Base-by-base conservation (phyloP, 331 rosid species). In the Malus hybrid region DNA sequence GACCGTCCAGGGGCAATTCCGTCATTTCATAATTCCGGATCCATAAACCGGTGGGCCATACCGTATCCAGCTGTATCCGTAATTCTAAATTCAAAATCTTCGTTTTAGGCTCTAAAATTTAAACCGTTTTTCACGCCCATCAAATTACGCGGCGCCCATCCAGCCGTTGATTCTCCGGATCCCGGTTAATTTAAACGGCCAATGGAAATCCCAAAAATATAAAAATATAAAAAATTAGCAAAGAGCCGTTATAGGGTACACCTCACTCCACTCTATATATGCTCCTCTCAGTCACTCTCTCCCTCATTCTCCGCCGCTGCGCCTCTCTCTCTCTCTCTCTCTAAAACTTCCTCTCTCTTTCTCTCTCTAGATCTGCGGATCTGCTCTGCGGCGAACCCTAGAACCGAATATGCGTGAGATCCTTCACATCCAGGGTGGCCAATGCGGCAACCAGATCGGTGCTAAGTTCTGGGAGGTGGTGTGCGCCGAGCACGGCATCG, bases 401-500 rank as follows among this genome's bases (percentile, higher is more conserved):
- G 44, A 32, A 50, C 22, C 9, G 19, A 82, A 81, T 13, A 90
- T 90, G 93, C 82, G 96, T 28, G 93, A 88, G 76, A 90, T 90
- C n/a, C 96, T 90, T 77, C 96, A 90, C 87, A 87, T 90, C 11
- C 96, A 90, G 71, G 93, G 93, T 44, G 96, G 96, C 59, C 93
- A 88, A 31, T 90, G 96, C 31, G 96, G 96, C 31, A 90, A 90
- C 90, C 96, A 90, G 76, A 90, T 88, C 82, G 93, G 96, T 0
- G 96, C 96, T 27, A 90, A 90, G 88, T 90, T 90, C 85, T 90
- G 96, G 93, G 93, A 90, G 68, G 96, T 90, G 15, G 88, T 90
- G 1, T 90, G 91, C 44, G 87, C 96, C 16, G 96, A 90, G 80
- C 96, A 90, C 34, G 93, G 96, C 33, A 88, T 91, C 56, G 93